Evolutionary conservation across 768 basidiomycete genomes (phyloP), one percentile per base, ranked within the genome.

Genomic region (Amanita rimosa): DNA sequence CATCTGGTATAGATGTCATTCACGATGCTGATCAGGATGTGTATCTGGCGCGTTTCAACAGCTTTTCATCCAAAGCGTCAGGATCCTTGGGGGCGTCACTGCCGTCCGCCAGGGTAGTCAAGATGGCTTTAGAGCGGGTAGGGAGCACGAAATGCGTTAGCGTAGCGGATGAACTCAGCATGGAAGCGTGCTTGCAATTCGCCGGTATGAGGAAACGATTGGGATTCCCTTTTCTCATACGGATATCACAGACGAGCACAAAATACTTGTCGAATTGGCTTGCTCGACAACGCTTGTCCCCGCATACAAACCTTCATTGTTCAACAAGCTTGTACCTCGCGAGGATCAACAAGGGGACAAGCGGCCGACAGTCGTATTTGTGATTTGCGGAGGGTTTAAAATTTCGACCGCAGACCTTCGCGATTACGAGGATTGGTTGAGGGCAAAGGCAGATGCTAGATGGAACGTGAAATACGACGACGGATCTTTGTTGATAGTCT

Each of bases 361-460:
- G 41, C 19, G 27, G n/a, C 63, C 67, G 26, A 66, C 62, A 0
- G 67, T 80, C n/a, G 76, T 85, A 1, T 83, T 83, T 60, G 68
- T 86, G 41, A 77, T 83, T 6, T 84, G 83, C 52, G 78, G 81
- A 6, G 86, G 87, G 0, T 79, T 81, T 62, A 87, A 86, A 55
- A 67, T 80, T 24, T 78, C 80, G 4, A 54, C 76, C 16, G 62
- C 67, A 5, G 83, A 83, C 3, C 60, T 79, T 43, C 58, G 38
- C 21, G 72, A 74, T 48, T 87, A 80, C 54, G 62, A 55, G 49
- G 56, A 57, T 19, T 71, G 26, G 55, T 76, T 21, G 63, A 58
- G 31, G 58, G 58, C 46, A 52, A 61, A 55, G 46, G 37, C 49
- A 16, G 54, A 53, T 27, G 54, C 56, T 11, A 33, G 37, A 8